Percentiles rank a stretch among this genome's conserved stretches.
phyloP scores from a whole-genome alignment of 2,329 filamentous ascomycete genomes.

The Byssochlamys sp. region DNA sequence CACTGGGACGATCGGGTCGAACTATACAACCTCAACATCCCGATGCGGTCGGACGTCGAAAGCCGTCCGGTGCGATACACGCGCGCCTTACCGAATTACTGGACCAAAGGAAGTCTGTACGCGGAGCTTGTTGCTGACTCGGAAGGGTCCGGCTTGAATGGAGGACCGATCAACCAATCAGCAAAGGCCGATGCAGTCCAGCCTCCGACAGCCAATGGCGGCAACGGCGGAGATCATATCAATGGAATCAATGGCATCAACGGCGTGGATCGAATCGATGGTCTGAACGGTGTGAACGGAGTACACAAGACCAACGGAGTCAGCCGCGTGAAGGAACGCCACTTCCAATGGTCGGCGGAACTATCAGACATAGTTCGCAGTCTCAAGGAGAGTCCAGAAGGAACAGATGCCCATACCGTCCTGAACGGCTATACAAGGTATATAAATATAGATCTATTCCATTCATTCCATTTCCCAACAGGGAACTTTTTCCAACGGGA shows the following conservation, averaged over 20 bases:
- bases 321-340: conserved; percentile 49
- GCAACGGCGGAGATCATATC: conserved; percentile 29
- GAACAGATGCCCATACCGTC: conserved; percentile 84
- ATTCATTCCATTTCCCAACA: neutral
- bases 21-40: conserved; percentile 78
- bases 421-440: conserved; percentile 74
- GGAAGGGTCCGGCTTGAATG: conserved; percentile 50
- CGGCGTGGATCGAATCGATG: conserved; percentile 30
- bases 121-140: conserved; percentile 60
- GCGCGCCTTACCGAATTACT: conserved; percentile 75
- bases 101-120: conserved; percentile 69
- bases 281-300: conserved; percentile 2
- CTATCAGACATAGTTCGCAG: conserved; percentile 77
- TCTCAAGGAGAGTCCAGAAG: conserved; percentile 63
- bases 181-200: neutral
- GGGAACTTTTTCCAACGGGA: neutral
- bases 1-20: conserved; percentile 66
- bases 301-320: neutral
- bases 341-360: conserved; percentile 82
- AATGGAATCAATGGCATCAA: conserved; percentile 12
- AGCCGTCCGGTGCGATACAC: conserved; percentile 63
- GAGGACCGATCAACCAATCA: conserved; percentile 24
- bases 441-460: conserved; percentile 1
- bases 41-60: conserved; percentile 64
- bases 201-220: neutral